Percentiles rank a stretch among this genome's conserved stretches.
These are phyloP conservation scores for Capronia epimyces DNA, from an alignment of 2,329 filamentous ascomycete species.

Conservation along the genomic window DNA sequence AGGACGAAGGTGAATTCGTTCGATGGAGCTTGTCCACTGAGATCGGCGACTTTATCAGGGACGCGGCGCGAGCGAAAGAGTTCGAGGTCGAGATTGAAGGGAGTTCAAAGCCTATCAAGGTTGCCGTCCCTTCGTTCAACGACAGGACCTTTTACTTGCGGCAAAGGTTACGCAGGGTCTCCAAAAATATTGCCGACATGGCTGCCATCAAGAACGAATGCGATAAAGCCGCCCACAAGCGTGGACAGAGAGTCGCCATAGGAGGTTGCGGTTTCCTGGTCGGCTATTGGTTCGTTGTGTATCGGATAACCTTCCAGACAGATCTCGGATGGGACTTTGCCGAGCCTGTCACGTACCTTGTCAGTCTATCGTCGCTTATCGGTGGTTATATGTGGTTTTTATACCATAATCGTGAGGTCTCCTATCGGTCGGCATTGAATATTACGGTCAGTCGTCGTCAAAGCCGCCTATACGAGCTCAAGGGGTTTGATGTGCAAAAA, in stretches of 20 bases:
- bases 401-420: conserved; percentile 84
- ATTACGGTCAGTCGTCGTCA: conserved; percentile 77
- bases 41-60: conserved; percentile 88
- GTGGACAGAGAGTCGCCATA: conserved; percentile 72
- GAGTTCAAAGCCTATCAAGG: conserved; percentile 59
- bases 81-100: conserved; percentile 82
- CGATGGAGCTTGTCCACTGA: conserved; percentile 86
- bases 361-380: conserved; percentile 75
- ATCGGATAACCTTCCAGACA: conserved; percentile 62
- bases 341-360: conserved; percentile 60
- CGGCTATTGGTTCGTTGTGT: conserved; percentile 78
- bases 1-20: conserved; percentile 59
- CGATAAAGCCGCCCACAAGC: conserved; percentile 68
- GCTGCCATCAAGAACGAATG: conserved; percentile 75
- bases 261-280: conserved; percentile 69
- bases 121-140: conserved; percentile 79
- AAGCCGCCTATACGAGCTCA: conserved; percentile 65
- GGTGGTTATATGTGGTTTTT: conserved; percentile 90
- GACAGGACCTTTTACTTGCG: conserved; percentile 88
- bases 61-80: conserved; percentile 76
- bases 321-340: conserved; percentile 75
- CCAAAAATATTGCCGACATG: conserved; percentile 61
- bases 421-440: conserved; percentile 80
- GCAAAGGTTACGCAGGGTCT: conserved; percentile 66
- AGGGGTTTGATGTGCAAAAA: conserved; percentile 66